Evolutionary conservation across 306 rosid genomes (phyloP), one percentile per base, ranked within the genome.

Genomic region (Ammopiptanthus mongolicus): DNA sequence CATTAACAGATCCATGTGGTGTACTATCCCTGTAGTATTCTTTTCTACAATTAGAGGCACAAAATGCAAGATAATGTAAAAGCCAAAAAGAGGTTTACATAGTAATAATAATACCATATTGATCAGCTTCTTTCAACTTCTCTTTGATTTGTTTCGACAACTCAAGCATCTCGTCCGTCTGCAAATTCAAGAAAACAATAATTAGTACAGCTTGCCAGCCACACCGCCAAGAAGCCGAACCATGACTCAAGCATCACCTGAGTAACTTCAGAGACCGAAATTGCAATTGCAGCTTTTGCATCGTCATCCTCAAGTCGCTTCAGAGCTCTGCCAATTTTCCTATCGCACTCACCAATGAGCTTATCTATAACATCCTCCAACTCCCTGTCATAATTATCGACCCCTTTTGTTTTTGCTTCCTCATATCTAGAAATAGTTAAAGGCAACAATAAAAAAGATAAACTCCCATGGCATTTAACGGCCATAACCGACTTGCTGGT

Each of bases 251-350:
- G 2, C 33, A 28, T 78, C 68, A 89, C 99, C 97, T 84, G 96
- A 76, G 99, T 96, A 74, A 96, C 98, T 66, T 96, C 96, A 23
- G 99, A 84, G 36, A 96, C 99, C 4, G 99, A 96, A 84, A 96
- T 96, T 55, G 99, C 98, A 65, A 92, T 91, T 1, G 99, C 99
- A 44, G 99, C 99, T 77, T 96, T 96, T 0, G 99, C 99, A 83
- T 96, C 99, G 1, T 96, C 99, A 14, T 93, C 99, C 86, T 96
- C 98, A 3, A 96, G 98, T 12, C 99, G 91, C 88, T 89, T 92
- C 37, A 96, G 90, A 37, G 99, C 99, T 76, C 98, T 87, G 25
- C 88, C 84, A 59, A 96, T 96, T 77, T 96, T 96, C 81, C 98
- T 84, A 80, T 96, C 98, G 80, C 99, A 96, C 87, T 96, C 99